Evolutionary conservation across 2,329 filamentous ascomycete genomes (phyloP).

Genomic region (Pseudogymnoascus sp.): DNA sequence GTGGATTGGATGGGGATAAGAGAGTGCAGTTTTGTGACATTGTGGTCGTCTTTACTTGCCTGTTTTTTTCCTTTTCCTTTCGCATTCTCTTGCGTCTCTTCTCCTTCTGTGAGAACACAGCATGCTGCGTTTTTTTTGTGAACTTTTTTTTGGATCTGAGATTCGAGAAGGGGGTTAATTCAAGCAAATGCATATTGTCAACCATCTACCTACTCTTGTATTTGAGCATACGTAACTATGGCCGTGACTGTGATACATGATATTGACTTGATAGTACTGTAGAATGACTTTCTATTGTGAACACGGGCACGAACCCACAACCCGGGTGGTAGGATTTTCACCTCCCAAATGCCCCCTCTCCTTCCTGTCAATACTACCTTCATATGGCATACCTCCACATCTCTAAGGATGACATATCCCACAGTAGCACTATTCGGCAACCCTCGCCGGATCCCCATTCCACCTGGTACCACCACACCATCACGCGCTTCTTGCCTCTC

Average conservation of each 20-base stretch:
- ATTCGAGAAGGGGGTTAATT: slow-evolving; percentile 4
- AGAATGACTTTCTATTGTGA: no score
- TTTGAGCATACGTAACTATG: background rate
- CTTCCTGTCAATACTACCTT: no score
- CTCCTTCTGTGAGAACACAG: background rate
- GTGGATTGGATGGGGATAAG: background rate
- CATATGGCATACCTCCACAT: no score
- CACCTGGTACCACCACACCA: no score
- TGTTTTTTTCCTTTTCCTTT: background rate
- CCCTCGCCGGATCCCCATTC: no score
- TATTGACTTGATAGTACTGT: no score
- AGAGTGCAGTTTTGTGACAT: background rate
- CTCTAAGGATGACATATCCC: no score
- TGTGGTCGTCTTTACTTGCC: background rate
- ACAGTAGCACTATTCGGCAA: no score
- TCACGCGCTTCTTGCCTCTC: no score
- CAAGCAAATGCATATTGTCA: slow-evolving; percentile 3
- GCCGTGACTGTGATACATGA: background rate
- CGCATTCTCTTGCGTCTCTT: background rate
- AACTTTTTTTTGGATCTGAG: background rate
- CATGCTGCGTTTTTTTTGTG: background rate
- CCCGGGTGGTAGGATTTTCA: no score
- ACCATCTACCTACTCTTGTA: background rate
- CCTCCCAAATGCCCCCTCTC: no score
- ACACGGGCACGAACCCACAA: no score